These are phyloP conservation scores for Botryotinia globosa DNA, from an alignment of 2,329 filamentous ascomycete genomes.

Conservation along the genomic window DNA sequence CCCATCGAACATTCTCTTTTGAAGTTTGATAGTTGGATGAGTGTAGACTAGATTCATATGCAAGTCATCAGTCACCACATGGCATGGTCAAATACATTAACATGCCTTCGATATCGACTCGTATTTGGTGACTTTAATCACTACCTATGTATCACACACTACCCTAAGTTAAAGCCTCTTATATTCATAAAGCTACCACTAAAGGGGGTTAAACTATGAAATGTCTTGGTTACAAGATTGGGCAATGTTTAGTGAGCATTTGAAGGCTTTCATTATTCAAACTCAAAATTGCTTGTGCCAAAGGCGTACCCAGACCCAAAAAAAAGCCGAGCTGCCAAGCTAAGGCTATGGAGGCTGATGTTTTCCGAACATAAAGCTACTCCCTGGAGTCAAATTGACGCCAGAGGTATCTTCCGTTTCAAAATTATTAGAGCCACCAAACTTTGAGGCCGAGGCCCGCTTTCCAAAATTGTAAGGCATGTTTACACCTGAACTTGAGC, in stretches of 20 bases:
- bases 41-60: neutral
- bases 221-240: neutral
- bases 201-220: rapidly evolving
- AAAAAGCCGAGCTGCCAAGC: neutral
- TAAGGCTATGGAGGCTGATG: neutral
- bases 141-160: neutral
- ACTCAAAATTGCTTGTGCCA: neutral
- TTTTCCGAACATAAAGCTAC: neutral
- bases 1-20: neutral
- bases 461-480: neutral
- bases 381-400: neutral
- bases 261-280: neutral
- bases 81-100: neutral
- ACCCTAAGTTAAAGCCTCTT: neutral
- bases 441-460: neutral
- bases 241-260: neutral
- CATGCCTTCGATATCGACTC: neutral
- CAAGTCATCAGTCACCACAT: neutral
- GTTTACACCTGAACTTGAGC: neutral
- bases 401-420: no score
- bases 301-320: neutral
- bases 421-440: neutral
- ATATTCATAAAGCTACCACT: neutral
- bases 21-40: neutral
- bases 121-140: neutral